Evolutionary conservation across 2,329 filamentous ascomycete genomes (phyloP).

Genomic region (Neopestalotiopsis sp.): DNA sequence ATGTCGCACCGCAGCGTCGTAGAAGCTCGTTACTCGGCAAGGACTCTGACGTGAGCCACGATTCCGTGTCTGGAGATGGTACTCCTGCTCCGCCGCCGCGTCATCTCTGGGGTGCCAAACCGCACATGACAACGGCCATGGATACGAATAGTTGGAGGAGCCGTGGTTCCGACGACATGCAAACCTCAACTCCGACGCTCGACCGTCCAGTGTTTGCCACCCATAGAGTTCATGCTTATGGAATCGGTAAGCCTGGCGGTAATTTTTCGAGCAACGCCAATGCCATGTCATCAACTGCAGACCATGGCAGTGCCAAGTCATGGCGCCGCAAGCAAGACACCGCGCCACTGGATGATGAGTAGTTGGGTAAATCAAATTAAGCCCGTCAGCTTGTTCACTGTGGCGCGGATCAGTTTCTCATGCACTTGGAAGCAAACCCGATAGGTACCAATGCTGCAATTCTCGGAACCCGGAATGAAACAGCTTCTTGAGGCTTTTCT

Average conservation of each 20-base stretch:
- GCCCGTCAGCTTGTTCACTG: too few relatives aligned
- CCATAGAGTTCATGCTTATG: not conserved
- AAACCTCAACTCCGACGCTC: not conserved
- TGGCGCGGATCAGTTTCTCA: too few relatives aligned
- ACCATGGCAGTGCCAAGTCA: not conserved
- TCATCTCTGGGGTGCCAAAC: not conserved
- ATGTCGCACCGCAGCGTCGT: not conserved
- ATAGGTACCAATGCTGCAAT: too few relatives aligned
- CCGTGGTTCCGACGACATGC: not conserved
- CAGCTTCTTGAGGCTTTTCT: too few relatives aligned
- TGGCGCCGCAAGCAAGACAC: too few relatives aligned
- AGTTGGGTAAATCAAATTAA: too few relatives aligned
- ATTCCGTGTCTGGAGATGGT: not conserved
- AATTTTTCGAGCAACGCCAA: not conserved
- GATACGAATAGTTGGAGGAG: not conserved
- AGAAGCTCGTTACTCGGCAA: not conserved
- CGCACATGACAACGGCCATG: not conserved
- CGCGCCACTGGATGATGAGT: too few relatives aligned
- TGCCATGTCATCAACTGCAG: not conserved
- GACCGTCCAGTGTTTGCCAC: not conserved
- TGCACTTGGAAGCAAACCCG: too few relatives aligned
- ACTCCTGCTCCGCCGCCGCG: not conserved
- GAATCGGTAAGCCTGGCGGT: not conserved
- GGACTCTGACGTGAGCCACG: not conserved
- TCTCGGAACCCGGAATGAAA: too few relatives aligned